Evolutionary conservation across 2,329 filamentous ascomycete genomes (phyloP), one percentile per base, ranked within the genome.

Genomic region (Phialophora chinensis): DNA sequence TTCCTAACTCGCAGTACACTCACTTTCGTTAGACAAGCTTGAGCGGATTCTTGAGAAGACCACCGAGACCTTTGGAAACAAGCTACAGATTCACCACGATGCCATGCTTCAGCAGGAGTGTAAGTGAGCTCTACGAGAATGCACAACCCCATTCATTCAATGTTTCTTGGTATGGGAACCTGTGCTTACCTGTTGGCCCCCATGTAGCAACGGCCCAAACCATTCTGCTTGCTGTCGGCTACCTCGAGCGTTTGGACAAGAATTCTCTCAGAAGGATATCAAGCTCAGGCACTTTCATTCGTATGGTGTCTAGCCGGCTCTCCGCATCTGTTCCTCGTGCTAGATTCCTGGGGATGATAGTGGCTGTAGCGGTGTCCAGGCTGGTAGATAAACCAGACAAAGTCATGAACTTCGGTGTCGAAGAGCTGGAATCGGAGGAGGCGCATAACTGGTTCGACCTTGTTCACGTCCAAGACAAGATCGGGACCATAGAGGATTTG

Each of bases 81-180:
- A 90, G 58, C 81, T 98, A 11, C 96, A 93, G 73, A 92, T 98
- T 72, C 91, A 88, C 65, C 93, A 98, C 77, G 87, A 90, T 0
- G 89, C 93, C 4, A 86, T 91, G n/a, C 75, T 95, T 47, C 91
- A 93, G 74, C 95, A 99, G 84, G 92, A 98, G 85, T 90, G 92
- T 91, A 79, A 72, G 79, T 74, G 70, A 54, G 60, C 35, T 53
- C 59, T 42, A 20, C 31, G 14, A 20, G 35, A 42, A 54, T 57
- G 54, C 63, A 54, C 57, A 35, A 62, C 17, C 31, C 42, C 42
- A 14, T 50, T 14, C 44, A 42, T 25, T 44, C 23, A 35, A 12
- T 53, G 17, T 38, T 8, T 23, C 29, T 20, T 62, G 25, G 63
- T 38, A 65, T 44, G 38, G 38, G 62, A 69, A 59, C 69, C 65